Evolutionary conservation across 805 yeast genomes (phyloP), one percentile per base, ranked within the genome.

Genomic region (Teunomyces tritomae): DNA sequence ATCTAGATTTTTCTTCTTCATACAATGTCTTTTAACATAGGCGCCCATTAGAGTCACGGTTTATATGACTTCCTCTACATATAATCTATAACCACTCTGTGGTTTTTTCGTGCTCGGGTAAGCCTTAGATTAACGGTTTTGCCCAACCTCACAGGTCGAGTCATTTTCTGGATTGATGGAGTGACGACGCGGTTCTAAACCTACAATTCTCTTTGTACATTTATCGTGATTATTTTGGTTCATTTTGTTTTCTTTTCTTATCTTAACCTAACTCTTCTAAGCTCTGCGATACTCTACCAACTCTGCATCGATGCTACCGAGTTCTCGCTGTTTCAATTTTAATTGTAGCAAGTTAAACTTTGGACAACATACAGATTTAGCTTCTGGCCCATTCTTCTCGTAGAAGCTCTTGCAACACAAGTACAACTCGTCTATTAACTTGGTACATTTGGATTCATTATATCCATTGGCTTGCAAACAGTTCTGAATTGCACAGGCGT

Each of bases 91-190:
- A 54, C 65, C 70, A 64, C 71, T 63, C 46, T 68, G 75, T 67
- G 74, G 64, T 67, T 64, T 53, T 71, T 78, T 79, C 88, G 96
- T 87, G 96, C 96, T 87, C 91, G 94, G 94, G 94, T 87, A 71
- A 73, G 87, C 87, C 94, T 86, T 78, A 87, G 91, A 87, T 70
- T 48, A 71, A 81, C 58, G 59, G 72, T 79, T 76, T 76, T 67
- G 64, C 64, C 67, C 76, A 77, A 80, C 79, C 76, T 62, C 55
- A 68, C 70, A 71, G 74, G 84, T 74, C 85, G 84, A 72, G 79
- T 77, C 74, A 69, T 59, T 62, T 56, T 59, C 43, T 28, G 34
- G 57, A 51, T 58, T 59, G 51, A 53, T 73, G 69, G 74, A 62
- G 63, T 64, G 73, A 70, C 80, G 75, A 78, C 81, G 89, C 89